phyloP scores from a whole-genome alignment of 208 protist species.

The Trichomonas vaginalis region DNA sequence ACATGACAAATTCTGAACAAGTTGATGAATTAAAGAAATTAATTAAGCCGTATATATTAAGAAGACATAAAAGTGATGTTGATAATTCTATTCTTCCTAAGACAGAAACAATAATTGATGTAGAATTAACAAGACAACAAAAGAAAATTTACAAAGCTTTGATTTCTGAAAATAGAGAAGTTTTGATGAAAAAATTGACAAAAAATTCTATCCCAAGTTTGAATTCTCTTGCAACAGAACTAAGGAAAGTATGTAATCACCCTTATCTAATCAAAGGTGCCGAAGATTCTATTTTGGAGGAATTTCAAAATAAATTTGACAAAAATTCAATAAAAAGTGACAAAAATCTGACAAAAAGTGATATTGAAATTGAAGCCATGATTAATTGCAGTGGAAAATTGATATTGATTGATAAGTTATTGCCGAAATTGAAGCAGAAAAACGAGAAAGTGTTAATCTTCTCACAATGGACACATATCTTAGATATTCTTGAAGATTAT shows the following conservation, averaged over 20 bases:
- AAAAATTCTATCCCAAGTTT: neutral
- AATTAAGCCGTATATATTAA: slow-evolving; percentile 45
- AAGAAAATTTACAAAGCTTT: slow-evolving; percentile 52
- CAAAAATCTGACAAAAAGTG: neutral
- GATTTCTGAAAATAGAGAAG: slow-evolving; percentile 33
- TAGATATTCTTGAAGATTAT: slow-evolving; percentile 47
- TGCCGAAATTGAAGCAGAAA: slow-evolving; percentile 41
- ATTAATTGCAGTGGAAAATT: slow-evolving; percentile 18
- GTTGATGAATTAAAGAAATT: slow-evolving; percentile 24
- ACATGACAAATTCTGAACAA: neutral
- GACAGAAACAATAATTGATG: slow-evolving; percentile 47
- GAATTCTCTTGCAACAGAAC: slow-evolving; percentile 45
- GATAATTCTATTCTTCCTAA: slow-evolving; percentile 64
- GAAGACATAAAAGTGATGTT: slow-evolving; percentile 76
- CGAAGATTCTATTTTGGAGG: neutral
- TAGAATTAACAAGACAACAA: slow-evolving; percentile 46
- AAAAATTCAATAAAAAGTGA: neutral
- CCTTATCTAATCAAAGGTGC: slow-evolving; percentile 39
- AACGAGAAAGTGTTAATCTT: slow-evolving; percentile 92
- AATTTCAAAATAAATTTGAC: neutral
- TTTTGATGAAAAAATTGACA: slow-evolving; percentile 14
- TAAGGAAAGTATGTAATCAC: slow-evolving; percentile 71
- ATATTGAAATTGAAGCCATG: neutral
- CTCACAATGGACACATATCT: slow-evolving; percentile 65
- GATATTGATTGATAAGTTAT: slow-evolving; percentile 36